A percentile compares a stretch with the other conserved stretches of the same genome.
These are phyloP conservation scores for Ceratobasidium sp. DNA, from an alignment of 1,284 basidiomycete genomes.

Conservation along the genomic window DNA sequence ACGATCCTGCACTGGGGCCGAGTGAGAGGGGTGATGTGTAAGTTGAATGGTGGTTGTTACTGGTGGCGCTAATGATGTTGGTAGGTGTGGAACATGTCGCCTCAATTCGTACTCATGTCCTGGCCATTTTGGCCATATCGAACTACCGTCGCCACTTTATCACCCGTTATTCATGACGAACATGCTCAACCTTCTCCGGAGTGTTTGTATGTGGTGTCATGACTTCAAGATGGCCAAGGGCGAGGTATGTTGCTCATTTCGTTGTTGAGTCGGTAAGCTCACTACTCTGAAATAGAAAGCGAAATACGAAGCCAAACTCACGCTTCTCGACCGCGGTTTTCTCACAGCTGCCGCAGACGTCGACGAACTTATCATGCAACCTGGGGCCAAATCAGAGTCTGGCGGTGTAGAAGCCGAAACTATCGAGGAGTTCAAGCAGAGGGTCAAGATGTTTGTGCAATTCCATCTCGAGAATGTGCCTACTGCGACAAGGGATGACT, in stretches of 20 bases:
- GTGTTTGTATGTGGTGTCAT: constrained; percentile 96
- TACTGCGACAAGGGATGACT: constrained; percentile 76
- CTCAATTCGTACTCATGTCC: constrained; percentile 94
- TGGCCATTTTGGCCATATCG: constrained; percentile 99
- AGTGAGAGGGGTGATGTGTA: constrained; percentile 88
- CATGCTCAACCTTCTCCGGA: constrained; percentile 88
- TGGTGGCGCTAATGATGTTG: constrained; percentile 18
- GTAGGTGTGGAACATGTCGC: constrained; percentile 92
- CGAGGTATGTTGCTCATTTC: constrained; percentile 65
- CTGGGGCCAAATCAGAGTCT: constrained; percentile 52
- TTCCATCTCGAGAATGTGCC: constrained; percentile 69
- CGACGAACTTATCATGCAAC: constrained; percentile 64
- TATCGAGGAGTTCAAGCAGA: constrained; percentile 71
- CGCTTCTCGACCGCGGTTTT: constrained; percentile 90
- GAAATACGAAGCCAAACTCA: constrained; percentile 87
- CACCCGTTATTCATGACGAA: constrained; percentile 97
- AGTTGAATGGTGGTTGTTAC: background rate
- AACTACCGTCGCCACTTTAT: constrained; percentile 94
- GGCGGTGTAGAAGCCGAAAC: constrained; percentile 63
- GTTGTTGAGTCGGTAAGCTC: background rate
- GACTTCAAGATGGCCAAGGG: constrained; percentile 84
- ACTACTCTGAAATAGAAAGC: constrained; percentile 64
- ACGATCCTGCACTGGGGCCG: constrained; percentile 95
- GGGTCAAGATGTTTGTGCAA: constrained; percentile 79
- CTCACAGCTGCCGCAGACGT: constrained; percentile 84